Conservation (phyloP, 805 yeast genomes). For the Cyberlindnera mycetangii region DNA sequence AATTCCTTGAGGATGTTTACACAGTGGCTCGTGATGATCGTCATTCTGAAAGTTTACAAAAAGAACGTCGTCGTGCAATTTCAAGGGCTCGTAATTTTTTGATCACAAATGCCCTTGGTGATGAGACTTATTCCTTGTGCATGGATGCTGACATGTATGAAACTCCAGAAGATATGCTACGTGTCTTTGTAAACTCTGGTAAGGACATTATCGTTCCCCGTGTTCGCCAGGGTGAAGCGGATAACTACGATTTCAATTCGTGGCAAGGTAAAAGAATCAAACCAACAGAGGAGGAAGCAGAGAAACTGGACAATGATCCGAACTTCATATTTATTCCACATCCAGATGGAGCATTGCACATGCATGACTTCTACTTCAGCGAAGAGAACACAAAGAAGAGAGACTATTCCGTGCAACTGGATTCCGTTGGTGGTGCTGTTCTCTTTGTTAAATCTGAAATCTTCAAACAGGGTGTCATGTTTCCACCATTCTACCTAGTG, state of each 20-base stretch:
- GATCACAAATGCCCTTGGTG: conserved; percentile 23
- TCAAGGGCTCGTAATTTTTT: conserved; percentile 31
- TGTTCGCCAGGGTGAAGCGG: conserved; percentile 24
- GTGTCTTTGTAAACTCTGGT: conserved; percentile 22
- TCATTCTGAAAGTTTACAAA: conserved; percentile 22
- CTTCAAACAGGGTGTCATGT: conserved; percentile 43
- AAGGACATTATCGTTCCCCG: conserved; percentile 34
- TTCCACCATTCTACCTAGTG: conserved; percentile 43
- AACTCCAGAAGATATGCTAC: conserved; percentile 26
- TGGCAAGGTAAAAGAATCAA: conserved; percentile 33
- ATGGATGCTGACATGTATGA: conserved; percentile 33
- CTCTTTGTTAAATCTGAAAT: conserved; percentile 41
- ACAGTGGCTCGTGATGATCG: conserved; percentile 17
- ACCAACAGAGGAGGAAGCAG: conserved; percentile 27
- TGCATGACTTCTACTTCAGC: conserved; percentile 18
- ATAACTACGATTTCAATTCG: conserved; percentile 36
- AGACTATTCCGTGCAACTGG: conserved; percentile 30
- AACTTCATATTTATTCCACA: conserved; percentile 28
- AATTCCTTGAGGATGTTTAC: conserved; percentile 21
- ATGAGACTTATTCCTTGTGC: conserved; percentile 30
- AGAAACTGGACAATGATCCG: conserved; percentile 16
- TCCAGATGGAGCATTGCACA: conserved; percentile 23
- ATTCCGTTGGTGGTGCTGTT: conserved; percentile 53
- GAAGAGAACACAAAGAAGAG: conserved; percentile 10
- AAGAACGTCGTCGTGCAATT: conserved; percentile 28